Conservation (phyloP, 1,284 basidiomycete species). For the Sanghuangporus baumii region DNA sequence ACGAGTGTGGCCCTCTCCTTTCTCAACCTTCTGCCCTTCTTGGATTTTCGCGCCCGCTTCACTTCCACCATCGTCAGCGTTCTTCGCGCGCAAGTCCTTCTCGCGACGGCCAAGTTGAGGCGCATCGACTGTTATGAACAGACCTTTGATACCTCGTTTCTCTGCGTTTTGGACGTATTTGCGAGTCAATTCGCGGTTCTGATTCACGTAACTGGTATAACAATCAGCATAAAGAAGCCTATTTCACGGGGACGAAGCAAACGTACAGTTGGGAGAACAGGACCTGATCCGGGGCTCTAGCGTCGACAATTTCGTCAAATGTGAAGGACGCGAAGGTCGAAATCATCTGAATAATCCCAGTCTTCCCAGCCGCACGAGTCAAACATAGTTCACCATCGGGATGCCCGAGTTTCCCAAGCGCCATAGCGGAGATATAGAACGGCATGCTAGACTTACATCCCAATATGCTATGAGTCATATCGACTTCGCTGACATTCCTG, state of each 20-base stretch:
- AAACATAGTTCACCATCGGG: constrained; percentile 90
- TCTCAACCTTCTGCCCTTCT: constrained; percentile 65
- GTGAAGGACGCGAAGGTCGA: constrained; percentile 85
- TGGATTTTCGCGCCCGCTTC: constrained; percentile 69
- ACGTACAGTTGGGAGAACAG: constrained; percentile 76
- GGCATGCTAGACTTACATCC: constrained; percentile 52
- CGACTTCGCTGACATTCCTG: constrained; percentile 56
- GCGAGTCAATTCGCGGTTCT: constrained; percentile 75
- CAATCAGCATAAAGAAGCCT: neutral
- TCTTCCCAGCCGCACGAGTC: constrained; percentile 78
- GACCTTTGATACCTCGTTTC: constrained; percentile 73
- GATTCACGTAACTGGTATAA: constrained; percentile 72
- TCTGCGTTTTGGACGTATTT: constrained; percentile 83
- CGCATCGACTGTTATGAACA: constrained; percentile 93
- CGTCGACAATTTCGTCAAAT: constrained; percentile 86
- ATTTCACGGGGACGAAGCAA: neutral
- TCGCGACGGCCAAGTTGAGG: constrained; percentile 88
- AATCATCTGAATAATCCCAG: constrained; percentile 88
- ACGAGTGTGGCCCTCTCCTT: constrained; percentile 86
- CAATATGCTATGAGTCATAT: constrained; percentile 56
- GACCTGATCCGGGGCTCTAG: constrained; percentile 63
- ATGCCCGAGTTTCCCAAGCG: constrained; percentile 88
- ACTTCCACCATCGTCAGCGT: constrained; percentile 40
- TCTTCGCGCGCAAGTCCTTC: constrained; percentile 96
- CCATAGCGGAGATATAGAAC: constrained; percentile 63